phyloP scores from a whole-genome alignment of 306 rosid species.

The Cucurbita ficifolia region DNA sequence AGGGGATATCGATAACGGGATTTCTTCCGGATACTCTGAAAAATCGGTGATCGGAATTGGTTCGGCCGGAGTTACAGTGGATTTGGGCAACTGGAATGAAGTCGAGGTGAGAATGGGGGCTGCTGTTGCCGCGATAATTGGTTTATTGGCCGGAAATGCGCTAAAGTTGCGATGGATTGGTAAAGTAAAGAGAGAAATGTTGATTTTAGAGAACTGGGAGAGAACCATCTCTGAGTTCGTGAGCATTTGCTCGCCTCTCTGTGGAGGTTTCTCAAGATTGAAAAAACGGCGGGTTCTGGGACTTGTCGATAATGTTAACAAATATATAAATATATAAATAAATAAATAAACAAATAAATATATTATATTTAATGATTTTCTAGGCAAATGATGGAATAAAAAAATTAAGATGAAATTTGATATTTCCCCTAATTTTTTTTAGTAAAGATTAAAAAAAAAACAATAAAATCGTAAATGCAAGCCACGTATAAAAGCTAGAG shows the following conservation, averaged over 20 bases:
- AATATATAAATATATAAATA: too few species aligned
- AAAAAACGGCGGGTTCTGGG: not conserved
- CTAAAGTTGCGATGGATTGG: slow-evolving; percentile 15
- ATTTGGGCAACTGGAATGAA: slow-evolving; percentile 19
- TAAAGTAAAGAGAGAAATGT: slow-evolving; percentile 12
- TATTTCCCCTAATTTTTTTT: too few species aligned
- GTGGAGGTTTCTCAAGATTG: not conserved
- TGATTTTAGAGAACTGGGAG: slow-evolving; percentile 32
- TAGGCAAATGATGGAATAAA: too few species aligned
- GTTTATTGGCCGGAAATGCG: slow-evolving; percentile 8
- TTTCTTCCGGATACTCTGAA: not conserved
- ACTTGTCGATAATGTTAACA: too few species aligned
- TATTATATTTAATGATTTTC: too few species aligned
- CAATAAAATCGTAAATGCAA: too few species aligned
- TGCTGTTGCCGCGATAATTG: slow-evolving; percentile 7
- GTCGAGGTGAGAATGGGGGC: slow-evolving; percentile 7
- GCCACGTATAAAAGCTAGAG: not conserved
- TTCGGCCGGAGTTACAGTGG: slow-evolving; percentile 38
- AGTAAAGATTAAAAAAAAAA: too few species aligned
- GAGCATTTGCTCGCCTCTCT: not conserved
- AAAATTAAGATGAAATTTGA: too few species aligned
- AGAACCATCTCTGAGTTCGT: slow-evolving; percentile 27
- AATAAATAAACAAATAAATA: too few species aligned
- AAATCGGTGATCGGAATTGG: slow-evolving; percentile 21
- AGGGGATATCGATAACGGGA: slow-evolving; percentile 17